Conservation (phyloP, 2,329 filamentous ascomycete genomes). For the Epichloe festucae region DNA sequence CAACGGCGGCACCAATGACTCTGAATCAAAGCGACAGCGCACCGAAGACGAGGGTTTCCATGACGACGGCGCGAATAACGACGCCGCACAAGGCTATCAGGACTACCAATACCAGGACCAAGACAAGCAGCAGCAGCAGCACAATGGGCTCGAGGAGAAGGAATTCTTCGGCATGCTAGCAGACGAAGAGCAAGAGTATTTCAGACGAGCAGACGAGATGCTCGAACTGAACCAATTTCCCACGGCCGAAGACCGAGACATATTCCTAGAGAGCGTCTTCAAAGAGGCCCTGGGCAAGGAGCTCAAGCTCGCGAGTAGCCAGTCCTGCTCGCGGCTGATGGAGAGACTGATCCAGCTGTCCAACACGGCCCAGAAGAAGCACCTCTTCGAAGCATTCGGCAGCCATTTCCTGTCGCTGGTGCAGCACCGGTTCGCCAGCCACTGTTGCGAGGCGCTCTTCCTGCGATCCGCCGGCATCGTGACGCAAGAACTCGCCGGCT, state of each 20-base stretch:
- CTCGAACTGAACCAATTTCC: constrained; percentile 83
- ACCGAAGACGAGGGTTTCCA: constrained; percentile 8
- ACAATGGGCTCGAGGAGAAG: constrained; percentile 34
- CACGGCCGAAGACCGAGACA: constrained; percentile 54
- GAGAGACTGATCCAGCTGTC: constrained; percentile 81
- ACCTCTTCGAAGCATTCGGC: constrained; percentile 71
- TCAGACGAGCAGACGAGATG: constrained; percentile 76
- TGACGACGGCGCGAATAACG: not conserved
- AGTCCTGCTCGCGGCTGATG: constrained; percentile 87
- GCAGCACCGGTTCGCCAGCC: constrained; percentile 91
- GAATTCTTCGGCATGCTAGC: constrained; percentile 90
- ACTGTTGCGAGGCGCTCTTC: constrained; percentile 93
- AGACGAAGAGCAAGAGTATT: constrained; percentile 91
- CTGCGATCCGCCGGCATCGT: constrained; percentile 68
- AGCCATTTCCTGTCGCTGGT: constrained; percentile 81
- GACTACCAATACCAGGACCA: constrained; percentile 12
- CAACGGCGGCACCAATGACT: constrained; percentile 6
- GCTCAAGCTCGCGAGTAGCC: constrained; percentile 88
- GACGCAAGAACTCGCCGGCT: constrained; percentile 53
- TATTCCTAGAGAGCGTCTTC: constrained; percentile 73
- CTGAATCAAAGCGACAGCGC: constrained; percentile 15
- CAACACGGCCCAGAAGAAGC: constrained; percentile 67
- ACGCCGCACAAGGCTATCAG: not conserved
- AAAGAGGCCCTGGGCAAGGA: constrained; percentile 83
- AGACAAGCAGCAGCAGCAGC: constrained; percentile 12